phyloP scores from a whole-genome alignment of 352 stramenopile species.

The Pythium plurisporium region DNA sequence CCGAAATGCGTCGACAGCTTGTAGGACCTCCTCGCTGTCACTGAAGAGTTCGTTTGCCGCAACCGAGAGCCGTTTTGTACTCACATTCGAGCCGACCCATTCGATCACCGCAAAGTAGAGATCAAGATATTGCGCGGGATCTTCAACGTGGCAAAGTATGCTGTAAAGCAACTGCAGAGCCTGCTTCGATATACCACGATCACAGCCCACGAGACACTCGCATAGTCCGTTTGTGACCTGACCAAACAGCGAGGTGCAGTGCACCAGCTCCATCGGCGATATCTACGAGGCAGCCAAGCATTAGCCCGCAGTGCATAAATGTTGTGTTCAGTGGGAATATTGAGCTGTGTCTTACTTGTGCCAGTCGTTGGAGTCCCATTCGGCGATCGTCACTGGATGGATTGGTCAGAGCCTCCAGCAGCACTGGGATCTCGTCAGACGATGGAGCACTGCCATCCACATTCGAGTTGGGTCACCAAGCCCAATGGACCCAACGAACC shows the following conservation, averaged over 20 bases:
- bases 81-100: conserved; percentile 30
- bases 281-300: too few species aligned
- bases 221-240: conserved; percentile 27
- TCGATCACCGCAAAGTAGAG: conserved; percentile 47
- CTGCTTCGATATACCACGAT: conserved; percentile 2
- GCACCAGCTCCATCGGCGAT: conserved; percentile 42
- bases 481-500: too few species aligned
- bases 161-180: conserved; percentile 36
- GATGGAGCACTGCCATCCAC: conserved; percentile 33
- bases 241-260: conserved; percentile 39
- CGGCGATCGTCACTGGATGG: conserved; percentile 7
- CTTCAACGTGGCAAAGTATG: conserved; percentile 40
- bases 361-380: conserved; percentile 27
- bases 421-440: conserved; percentile 34
- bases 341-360: conserved; percentile 25
- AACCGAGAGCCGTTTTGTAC: conserved; percentile 26
- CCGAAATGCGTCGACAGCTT: conserved; percentile 37
- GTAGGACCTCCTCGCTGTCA: conserved; percentile 1
- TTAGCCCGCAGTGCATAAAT: too few species aligned
- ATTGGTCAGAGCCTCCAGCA: conserved; percentile 27
- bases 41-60: conserved; percentile 15
- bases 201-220: conserved; percentile 30
- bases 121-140: conserved; percentile 42
- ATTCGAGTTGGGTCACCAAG: too few species aligned
- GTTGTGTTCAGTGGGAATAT: too few species aligned